Conservation (phyloP, 192 early-diverging fungal species). For the Rhizophagus clarus region DNA sequence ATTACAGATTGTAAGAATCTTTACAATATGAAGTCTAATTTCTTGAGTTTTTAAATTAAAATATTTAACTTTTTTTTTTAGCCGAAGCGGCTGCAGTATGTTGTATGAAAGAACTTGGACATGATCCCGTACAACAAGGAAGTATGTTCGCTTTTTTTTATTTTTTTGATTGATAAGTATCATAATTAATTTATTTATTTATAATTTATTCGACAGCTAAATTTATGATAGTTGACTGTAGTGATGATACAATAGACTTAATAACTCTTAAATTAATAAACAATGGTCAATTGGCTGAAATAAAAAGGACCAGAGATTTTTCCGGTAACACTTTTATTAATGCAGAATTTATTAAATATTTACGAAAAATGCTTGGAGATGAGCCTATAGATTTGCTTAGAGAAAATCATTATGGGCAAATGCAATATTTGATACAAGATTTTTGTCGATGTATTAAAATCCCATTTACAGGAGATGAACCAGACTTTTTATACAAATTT, state of each 20-base stretch:
- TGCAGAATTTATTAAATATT: slow-evolving; percentile 18
- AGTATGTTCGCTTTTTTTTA: neutral
- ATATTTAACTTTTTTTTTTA: neutral
- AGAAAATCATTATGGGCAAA: no score
- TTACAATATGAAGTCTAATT: no score
- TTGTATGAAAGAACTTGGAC: neutral
- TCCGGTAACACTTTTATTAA: slow-evolving; percentile 7
- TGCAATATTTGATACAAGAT: no score
- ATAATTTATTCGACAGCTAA: slow-evolving; percentile 26
- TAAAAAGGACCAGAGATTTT: neutral
- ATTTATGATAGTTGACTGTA: slow-evolving; percentile 61
- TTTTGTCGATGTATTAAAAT: no score
- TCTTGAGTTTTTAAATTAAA: no score
- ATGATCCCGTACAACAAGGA: neutral
- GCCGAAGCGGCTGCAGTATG: no score
- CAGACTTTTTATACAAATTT: no score
- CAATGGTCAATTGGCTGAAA: neutral
- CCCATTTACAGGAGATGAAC: no score
- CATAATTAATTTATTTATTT: neutral
- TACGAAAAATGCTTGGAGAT: no score
- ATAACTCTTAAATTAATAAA: no score
- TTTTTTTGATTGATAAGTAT: neutral
- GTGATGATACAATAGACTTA: slow-evolving; percentile 60
- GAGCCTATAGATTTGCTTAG: no score
- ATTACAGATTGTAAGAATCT: neutral